These are phyloP conservation scores for Hericium alpestre DNA, from an alignment of 768 basidiomycete species.

Conservation along the genomic window DNA sequence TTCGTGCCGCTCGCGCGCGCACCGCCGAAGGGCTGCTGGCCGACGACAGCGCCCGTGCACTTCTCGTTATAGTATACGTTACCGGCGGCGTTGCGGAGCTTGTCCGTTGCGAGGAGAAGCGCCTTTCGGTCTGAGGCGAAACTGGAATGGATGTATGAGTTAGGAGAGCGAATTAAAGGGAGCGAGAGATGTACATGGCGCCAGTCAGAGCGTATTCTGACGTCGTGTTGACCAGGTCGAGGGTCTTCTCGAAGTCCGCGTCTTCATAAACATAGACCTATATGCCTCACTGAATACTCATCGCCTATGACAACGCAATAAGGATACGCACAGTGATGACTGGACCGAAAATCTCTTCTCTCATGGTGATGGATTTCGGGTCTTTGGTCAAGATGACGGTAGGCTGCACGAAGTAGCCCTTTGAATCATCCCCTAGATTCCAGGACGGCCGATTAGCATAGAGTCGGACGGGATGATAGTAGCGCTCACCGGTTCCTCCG, in stretches of 20 bases:
- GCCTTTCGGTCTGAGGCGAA: constrained; percentile 78
- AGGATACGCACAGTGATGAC: constrained; percentile 65
- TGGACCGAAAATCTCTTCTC: constrained; percentile 95
- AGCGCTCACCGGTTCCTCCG: constrained; percentile 64
- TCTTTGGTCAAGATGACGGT: constrained; percentile 91
- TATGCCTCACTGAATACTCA: neutral
- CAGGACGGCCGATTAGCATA: no score
- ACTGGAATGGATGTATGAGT: constrained; percentile 27
- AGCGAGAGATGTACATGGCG: constrained; percentile 55
- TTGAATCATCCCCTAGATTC: constrained; percentile 53
- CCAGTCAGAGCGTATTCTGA: constrained; percentile 92
- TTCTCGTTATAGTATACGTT: constrained; percentile 99
- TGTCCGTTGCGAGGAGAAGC: constrained; percentile 68
- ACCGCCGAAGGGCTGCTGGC: constrained; percentile 97
- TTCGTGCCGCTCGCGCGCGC: constrained; percentile 90
- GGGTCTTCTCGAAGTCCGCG: constrained; percentile 72
- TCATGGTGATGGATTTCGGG: constrained; percentile 80
- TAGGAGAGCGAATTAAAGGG: constrained; percentile 5
- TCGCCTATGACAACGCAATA: neutral
- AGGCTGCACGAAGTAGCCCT: constrained; percentile 88
- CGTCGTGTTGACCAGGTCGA: constrained; percentile 78
- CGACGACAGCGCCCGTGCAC: constrained; percentile 95
- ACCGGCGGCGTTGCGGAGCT: constrained; percentile 83
- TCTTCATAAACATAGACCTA: constrained; percentile 87
- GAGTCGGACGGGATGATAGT: neutral